These are phyloP conservation scores for Rhododendron ferrugineum DNA, from an alignment of 148 eudicot genomes.

Conservation along the genomic window DNA sequence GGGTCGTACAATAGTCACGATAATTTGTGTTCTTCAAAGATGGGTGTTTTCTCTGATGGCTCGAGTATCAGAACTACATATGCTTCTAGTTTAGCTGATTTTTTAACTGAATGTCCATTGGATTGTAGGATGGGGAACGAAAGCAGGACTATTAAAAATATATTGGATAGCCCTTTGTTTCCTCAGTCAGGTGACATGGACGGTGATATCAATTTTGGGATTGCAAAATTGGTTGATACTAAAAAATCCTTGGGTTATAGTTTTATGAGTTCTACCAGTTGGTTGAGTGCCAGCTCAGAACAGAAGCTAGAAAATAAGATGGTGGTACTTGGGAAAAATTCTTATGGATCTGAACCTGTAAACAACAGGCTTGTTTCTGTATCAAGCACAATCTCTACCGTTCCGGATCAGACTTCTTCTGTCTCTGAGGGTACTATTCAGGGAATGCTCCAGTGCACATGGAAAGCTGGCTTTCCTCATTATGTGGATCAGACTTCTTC, in stretches of 20 bases:
- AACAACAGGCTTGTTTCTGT: slow-evolving; percentile 35
- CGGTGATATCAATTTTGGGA: slow-evolving; percentile 23
- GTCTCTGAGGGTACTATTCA: slow-evolving; percentile 22
- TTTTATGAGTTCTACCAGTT: slow-evolving; percentile 28
- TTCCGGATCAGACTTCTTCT: slow-evolving; percentile 40
- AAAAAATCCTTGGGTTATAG: slow-evolving; percentile 15
- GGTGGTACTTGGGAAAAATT: slow-evolving; percentile 13
- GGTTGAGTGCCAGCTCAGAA: slow-evolving; percentile 20
- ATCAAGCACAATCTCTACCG: slow-evolving; percentile 34
- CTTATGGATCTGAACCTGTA: slow-evolving; percentile 25
- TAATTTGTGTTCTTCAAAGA: slow-evolving; percentile 11
- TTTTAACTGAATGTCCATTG: slow-evolving; percentile 9
- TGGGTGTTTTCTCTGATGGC: slow-evolving; percentile 15
- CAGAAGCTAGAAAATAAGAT: slow-evolving; percentile 28
- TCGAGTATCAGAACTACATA: slow-evolving; percentile 12
- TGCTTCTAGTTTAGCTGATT: slow-evolving; percentile 8
- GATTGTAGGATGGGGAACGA: slow-evolving; percentile 20
- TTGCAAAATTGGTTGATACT: slow-evolving; percentile 20
- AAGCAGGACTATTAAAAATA: slow-evolving; percentile 56
- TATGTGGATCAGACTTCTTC: slow-evolving; percentile 46
- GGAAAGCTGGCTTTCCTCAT: slow-evolving; percentile 49
- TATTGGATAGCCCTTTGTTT: slow-evolving; percentile 64
- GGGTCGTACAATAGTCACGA: slow-evolving; percentile 11
- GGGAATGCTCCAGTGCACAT: slow-evolving; percentile 68
- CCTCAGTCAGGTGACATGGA: slow-evolving; percentile 35